phyloP scores from a whole-genome alignment of 495 filamentous ascomycete genomes.

The Penicillium roqueforti region DNA sequence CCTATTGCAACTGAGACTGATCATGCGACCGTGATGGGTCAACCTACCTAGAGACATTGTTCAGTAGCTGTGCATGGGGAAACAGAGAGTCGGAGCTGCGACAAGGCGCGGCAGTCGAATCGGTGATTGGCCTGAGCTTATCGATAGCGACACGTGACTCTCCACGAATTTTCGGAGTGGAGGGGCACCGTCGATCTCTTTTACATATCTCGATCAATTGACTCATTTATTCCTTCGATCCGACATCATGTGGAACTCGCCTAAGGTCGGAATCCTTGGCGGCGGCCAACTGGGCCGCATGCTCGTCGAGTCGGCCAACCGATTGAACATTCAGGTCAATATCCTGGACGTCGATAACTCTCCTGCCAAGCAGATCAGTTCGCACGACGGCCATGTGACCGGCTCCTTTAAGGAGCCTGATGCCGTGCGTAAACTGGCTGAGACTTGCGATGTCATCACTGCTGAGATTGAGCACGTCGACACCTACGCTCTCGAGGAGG shows the following conservation, averaged over 20 bases:
- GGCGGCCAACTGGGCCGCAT: conserved; percentile 90
- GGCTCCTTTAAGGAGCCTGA: conserved; percentile 81
- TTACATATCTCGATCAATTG: conserved; percentile 7
- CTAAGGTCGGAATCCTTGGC: conserved; percentile 62
- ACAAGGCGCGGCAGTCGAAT: background rate
- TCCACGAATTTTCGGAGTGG: conserved; percentile 31
- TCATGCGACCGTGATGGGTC: background rate
- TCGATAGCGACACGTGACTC: conserved; percentile 30
- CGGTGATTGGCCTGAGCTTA: conserved; percentile 26
- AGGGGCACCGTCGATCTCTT: conserved; percentile 30
- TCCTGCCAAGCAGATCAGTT: conserved; percentile 89
- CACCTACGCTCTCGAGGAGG: conserved; percentile 82
- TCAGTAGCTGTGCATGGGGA: conserved; percentile 12
- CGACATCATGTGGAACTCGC: conserved; percentile 45
- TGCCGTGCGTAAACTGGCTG: conserved; percentile 72
- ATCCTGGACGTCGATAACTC: conserved; percentile 75
- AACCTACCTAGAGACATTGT: conserved; percentile 41
- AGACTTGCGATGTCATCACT: conserved; percentile 76
- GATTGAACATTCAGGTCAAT: conserved; percentile 73
- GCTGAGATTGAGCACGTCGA: conserved; percentile 99
- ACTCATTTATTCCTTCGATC: conserved; percentile 7
- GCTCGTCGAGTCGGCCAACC: conserved; percentile 89
- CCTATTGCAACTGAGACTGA: background rate
- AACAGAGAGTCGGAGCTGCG: conserved; percentile 17
- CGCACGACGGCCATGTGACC: conserved; percentile 65